A percentile compares a stretch with the other conserved stretches of the same genome.
phyloP scores from a whole-genome alignment of 2,329 filamentous ascomycete species.

The Colletotrichum truncatum region DNA sequence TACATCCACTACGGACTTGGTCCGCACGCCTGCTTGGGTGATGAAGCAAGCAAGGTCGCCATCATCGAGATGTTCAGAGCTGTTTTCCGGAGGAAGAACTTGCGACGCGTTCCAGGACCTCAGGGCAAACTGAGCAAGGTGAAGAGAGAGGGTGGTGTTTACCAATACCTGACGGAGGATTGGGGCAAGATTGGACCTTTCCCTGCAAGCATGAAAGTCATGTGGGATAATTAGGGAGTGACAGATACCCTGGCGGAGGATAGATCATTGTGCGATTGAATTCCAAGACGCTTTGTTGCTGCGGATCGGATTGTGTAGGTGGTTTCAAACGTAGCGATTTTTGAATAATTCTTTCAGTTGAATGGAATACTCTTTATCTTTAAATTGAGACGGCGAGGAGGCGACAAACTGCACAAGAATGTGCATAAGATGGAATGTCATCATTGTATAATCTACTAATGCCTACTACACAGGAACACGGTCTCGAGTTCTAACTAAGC shows the following conservation, averaged over 20 bases:
- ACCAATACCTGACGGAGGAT: conserved; percentile 73
- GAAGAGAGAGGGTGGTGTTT: conserved; percentile 59
- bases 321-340: too few relatives aligned
- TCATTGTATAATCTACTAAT: too few relatives aligned
- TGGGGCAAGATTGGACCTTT: conserved; percentile 61
- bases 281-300: not conserved
- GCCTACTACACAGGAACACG: too few relatives aligned
- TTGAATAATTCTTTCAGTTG: too few relatives aligned
- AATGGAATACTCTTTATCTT: too few relatives aligned
- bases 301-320: too few relatives aligned
- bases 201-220: conserved; percentile 63
- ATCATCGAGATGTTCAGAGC: conserved; percentile 75
- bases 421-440: too few relatives aligned
- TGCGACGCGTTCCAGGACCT: conserved; percentile 68
- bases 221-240: conserved; percentile 49
- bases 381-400: too few relatives aligned
- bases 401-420: too few relatives aligned
- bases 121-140: conserved; percentile 77
- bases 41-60: conserved; percentile 67
- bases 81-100: conserved; percentile 67
- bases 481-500: too few relatives aligned
- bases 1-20: conserved; percentile 75
- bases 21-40: conserved; percentile 70
- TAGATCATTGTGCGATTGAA: not conserved
- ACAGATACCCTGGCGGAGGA: not conserved